A percentile compares a stretch with the other conserved stretches of the same genome.
These are phyloP conservation scores for Gleditsia sinensis DNA, from an alignment of 306 rosid species.

Conservation along the genomic window DNA sequence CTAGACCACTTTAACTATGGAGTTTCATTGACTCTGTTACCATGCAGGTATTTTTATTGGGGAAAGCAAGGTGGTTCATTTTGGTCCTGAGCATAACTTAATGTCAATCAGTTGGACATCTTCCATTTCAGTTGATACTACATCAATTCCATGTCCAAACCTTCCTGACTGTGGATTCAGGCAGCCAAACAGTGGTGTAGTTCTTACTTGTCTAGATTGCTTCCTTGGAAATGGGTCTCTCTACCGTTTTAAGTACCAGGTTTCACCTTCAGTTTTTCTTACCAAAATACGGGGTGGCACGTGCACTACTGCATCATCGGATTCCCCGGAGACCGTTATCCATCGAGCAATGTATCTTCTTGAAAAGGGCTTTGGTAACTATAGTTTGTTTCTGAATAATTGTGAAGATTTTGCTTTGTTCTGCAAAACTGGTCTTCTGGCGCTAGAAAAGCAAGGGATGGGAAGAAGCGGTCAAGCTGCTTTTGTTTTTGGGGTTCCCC, in stretches of 20 bases:
- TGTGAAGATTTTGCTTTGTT: conserved; percentile 65
- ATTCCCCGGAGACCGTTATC: conserved; percentile 46
- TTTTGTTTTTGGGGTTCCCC: conserved; percentile 58
- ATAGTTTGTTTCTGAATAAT: conserved; percentile 55
- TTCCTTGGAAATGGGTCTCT: conserved; percentile 61
- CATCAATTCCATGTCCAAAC: conserved; percentile 44
- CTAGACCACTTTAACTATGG: too few species aligned
- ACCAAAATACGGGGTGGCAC: conserved; percentile 62
- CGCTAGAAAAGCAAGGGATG: conserved; percentile 51
- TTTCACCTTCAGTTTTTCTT: conserved; percentile 55
- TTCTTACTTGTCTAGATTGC: conserved; percentile 66
- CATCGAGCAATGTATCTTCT: conserved; percentile 68
- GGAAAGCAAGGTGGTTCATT: conserved; percentile 69
- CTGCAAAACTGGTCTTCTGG: conserved; percentile 64
- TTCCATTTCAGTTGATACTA: conserved; percentile 40
- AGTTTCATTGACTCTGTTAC: too few species aligned
- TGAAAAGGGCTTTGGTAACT: conserved; percentile 65
- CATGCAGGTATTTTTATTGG: conserved; percentile 62
- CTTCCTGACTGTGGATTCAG: conserved; percentile 68
- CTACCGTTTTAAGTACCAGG: conserved; percentile 57
- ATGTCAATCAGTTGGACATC: conserved; percentile 36
- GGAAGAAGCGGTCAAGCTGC: conserved; percentile 72
- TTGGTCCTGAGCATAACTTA: conserved; percentile 47
- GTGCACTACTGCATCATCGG: conserved; percentile 60
- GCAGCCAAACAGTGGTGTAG: conserved; percentile 60